Base-by-base conservation (phyloP, 805 yeast genomes). In the Blastobotrys attinorum region DNA sequence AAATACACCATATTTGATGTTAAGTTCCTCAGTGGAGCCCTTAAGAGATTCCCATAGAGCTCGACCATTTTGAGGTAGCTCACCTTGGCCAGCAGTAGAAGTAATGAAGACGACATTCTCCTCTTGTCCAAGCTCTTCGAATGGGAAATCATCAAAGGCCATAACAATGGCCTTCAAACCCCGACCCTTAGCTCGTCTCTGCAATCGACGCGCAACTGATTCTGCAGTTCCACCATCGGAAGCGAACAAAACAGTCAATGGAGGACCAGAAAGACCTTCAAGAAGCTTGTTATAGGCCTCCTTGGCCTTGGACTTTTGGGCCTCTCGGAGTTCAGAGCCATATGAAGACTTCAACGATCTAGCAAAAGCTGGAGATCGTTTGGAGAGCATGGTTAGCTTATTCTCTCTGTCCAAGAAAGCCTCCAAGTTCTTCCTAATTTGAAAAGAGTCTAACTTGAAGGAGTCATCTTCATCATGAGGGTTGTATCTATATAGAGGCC, bases 161-260 rank as follows among this genome's bases (percentile, higher is more conserved):
- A 76, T 57, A 3, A 76, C 80, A 33, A 72, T 67, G 2, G 83
- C 72, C 62, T 82, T 83, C 54, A 83, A 72, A 25, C 90, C 95
- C 54, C 94, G 76, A 23, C 80, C 83, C 51, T 81, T 68, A 13
- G 92, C 95, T 53, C 95, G 82, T 52, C 82, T 72, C 45, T 79
- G 80, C 47, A 87, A 69, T 58, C 85, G 78, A 61, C 80, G 82
- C 31, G 94, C 94, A n/a, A 87, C 70, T 37, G 71, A 73, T 57
- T 83, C 83, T 35, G 95, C 96, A 54, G 78, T 83, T 41, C 96
- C 96, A 59, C 95, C 95, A 59, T 87, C 96, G 17, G 95, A 85
- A 4, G 96, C 96, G 65, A 75, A 87, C 18, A 87, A 81, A 48
- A 87, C 75, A 10, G 90, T 81, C 49, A 88, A 63, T 40, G 97